These are phyloP conservation scores for Scytalidium sp. DNA, from an alignment of 2,329 filamentous ascomycete species.

Conservation along the genomic window DNA sequence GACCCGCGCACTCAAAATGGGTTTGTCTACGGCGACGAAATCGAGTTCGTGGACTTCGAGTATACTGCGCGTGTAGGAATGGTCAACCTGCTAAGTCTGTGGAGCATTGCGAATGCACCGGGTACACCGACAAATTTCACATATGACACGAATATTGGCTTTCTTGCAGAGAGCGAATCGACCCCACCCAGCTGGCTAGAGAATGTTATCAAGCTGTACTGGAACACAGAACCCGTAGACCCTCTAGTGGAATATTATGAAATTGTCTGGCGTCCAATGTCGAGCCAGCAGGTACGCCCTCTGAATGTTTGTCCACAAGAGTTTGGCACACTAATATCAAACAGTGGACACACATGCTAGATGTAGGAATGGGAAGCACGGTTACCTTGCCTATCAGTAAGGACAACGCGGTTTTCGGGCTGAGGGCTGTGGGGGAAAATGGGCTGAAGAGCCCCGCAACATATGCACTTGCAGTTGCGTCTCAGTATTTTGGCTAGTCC, in stretches of 20 bases:
- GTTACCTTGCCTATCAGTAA: slow-evolving; percentile 48
- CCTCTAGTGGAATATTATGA: slow-evolving; percentile 44
- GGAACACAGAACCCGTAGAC: slow-evolving; percentile 37
- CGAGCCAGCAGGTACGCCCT: slow-evolving; percentile 10
- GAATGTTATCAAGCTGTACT: slow-evolving; percentile 49
- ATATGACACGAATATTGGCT: slow-evolving; percentile 36
- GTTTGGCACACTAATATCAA: slow-evolving; percentile 39
- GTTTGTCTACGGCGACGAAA: slow-evolving; percentile 50
- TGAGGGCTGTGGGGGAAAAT: slow-evolving; percentile 46
- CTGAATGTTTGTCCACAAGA: background rate
- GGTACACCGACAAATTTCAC: slow-evolving; percentile 46
- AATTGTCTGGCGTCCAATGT: slow-evolving; percentile 45
- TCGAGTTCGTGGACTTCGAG: slow-evolving; percentile 53
- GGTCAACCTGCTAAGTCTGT: slow-evolving; percentile 52
- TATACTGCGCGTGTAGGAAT: slow-evolving; percentile 49
- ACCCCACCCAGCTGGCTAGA: slow-evolving; percentile 27
- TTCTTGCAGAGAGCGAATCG: slow-evolving; percentile 2
- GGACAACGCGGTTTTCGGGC: slow-evolving; percentile 55
- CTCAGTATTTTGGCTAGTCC: slow-evolving; percentile 2
- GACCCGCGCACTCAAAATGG: slow-evolving; percentile 46
- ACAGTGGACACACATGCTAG: slow-evolving; percentile 45
- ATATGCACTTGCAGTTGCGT: slow-evolving; percentile 8
- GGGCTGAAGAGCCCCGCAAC: slow-evolving; percentile 45
- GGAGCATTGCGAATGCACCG: slow-evolving; percentile 49
- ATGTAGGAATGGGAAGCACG: slow-evolving; percentile 43